Base-by-base conservation (phyloP, 1,139 yeast species). In the Debaryomyces robertsiae region DNA sequence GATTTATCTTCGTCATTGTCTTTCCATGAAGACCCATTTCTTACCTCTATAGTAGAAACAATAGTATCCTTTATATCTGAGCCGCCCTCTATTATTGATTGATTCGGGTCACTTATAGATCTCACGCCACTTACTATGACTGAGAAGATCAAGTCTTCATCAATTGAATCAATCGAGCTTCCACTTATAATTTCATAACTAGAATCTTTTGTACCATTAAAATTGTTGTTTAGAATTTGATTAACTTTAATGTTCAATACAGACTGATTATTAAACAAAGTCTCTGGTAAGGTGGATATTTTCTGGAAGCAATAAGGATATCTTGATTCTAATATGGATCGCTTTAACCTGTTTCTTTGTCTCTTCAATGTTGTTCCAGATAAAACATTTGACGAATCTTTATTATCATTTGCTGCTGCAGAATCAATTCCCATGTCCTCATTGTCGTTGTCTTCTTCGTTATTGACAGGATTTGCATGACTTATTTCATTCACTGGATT, bases 21-120 rank as follows among this genome's bases (percentile, higher is more conserved):
- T 3, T 58, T 55, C 77, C 77, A 72, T 4, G 64, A 53, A n/a
- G 65, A 64, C 3, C 76, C 77, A 52, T 73, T 73, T 32, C 78
- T 50, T 0, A 72, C 67, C 46, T 73, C 78, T 2, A 73, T 60
- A 1, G 65, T 60, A 2, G 46, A 40, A n/a, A 34, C 39, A 28
- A 34, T 24, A 11, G 30, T 32, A 5, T 24, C 19, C 3, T 32
- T 18, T 10, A 25, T 9, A 9, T 17, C 23, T 9, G 29, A n/a
- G 2, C 10, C 7, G 4, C 11, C 36, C 15, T 25, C 25, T 11
- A 33, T 33, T 2, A 33, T 33, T 17, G 30, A 6, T 3, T 11
- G n/a, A 5, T 19, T 33, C 7, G 45, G 38, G 28, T 47, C 42
- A 24, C 46, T 45, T 3, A 40, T 39, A 38, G 68, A 70, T 17